Conservation (phyloP, 805 yeast genomes). For the Komagataella pseudopastoris region DNA sequence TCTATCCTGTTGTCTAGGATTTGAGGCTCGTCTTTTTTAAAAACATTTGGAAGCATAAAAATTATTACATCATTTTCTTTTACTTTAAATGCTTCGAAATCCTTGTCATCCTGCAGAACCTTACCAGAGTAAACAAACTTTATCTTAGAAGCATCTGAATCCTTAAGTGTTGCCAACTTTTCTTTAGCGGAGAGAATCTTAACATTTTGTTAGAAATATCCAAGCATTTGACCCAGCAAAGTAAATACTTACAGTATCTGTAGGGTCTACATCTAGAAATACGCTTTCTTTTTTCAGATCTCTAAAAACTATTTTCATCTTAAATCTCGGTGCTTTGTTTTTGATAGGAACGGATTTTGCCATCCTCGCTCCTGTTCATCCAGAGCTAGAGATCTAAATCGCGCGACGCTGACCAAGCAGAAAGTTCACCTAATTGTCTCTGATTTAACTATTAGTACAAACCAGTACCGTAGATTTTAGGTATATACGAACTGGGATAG, state of each 20-base stretch:
- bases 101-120: constrained; percentile 73
- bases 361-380: background rate
- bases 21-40: constrained; percentile 19
- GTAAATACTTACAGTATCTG: constrained; percentile 42
- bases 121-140: constrained; percentile 27
- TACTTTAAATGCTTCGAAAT: constrained; percentile 57
- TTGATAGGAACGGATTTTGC: background rate
- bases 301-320: constrained; percentile 72
- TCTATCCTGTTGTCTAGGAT: constrained; percentile 10
- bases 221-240: background rate
- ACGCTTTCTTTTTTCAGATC: constrained; percentile 89
- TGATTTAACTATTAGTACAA: too few relatives aligned
- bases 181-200: constrained; percentile 57
- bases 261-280: constrained; percentile 59
- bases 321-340: background rate
- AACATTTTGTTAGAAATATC: background rate
- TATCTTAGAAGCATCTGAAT: constrained; percentile 9
- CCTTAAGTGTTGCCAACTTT: constrained; percentile 53
- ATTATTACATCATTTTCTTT: constrained; percentile 83
- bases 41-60: constrained; percentile 65
- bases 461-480: too few relatives aligned
- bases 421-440: background rate
- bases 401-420: background rate
- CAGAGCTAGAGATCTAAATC: background rate
- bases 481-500: too few relatives aligned